Evolutionary conservation across 2,329 filamentous ascomycete genomes (phyloP), one percentile per base, ranked within the genome.

Genomic region (Paradendryphiella salina): DNA sequence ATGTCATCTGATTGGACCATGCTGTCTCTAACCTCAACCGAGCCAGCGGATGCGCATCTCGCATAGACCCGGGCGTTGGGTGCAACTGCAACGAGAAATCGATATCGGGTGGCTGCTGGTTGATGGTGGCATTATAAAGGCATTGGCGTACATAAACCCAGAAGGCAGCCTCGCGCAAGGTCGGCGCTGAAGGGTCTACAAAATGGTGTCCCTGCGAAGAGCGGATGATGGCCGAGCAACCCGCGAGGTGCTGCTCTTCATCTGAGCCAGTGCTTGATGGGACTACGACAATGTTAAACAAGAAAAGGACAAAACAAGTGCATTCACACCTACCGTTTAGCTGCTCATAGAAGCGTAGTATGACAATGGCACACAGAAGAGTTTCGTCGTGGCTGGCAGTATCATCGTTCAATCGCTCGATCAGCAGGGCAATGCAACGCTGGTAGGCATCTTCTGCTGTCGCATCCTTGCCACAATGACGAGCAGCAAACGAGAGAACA

Each of bases 131-230:
- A 26, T 59, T 71, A 40, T 69, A 70, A 6, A 71, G 58, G 37
- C 65, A 70, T 43, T 71, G 67, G 10, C 66, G 62, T 18, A 71
- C 66, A 36, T 70, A 69, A 7, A 71, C 63, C 66, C 65, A 69
- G 35, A 70, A 71, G 6, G 66, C 63, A 37, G 67, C 66, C 32
- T 71, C 64, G 23, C 66, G 66, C 10, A 70, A 50, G 2, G 67
- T 67, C 4, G 66, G 65, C n/a, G 65, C 63, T 4, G 67, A 67
- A 7, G 66, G 67, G 46, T 71, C 66, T 10, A 70, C 62, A 34
- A 49, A 64, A 21, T 66, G 50, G 32, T 65, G 41, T 20, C 56
- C 53, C 18, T 69, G 66, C 5, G 66, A 69, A 1, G 62, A 63
- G 15, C 66, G 63, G 29, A 71, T 52, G 6, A 70, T 67, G 15